These are phyloP conservation scores for Geotrichum candidum DNA, from an alignment of 1,139 yeast species.

Conservation along the genomic window DNA sequence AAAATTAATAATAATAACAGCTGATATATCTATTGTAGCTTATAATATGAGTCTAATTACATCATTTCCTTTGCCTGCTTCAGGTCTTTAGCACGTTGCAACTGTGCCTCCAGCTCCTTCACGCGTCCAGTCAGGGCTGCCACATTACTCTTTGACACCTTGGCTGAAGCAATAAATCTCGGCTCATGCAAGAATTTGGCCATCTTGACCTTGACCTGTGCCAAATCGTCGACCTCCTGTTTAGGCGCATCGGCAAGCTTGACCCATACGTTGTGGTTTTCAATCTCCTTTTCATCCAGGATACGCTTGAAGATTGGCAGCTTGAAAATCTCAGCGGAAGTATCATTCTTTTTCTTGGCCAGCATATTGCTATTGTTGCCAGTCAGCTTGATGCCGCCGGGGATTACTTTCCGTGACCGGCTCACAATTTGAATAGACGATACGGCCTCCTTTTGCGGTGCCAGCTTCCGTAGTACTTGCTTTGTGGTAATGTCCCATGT, in stretches of 20 bases:
- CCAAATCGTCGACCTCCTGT: neutral
- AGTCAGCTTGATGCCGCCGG: conserved; percentile 3
- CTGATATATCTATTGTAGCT: conserved; percentile 14
- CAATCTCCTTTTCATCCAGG: conserved; percentile 20
- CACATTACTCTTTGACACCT: neutral
- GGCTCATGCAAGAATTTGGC: neutral
- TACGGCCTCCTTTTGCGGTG: conserved; percentile 40
- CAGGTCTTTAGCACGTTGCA: conserved; percentile 5
- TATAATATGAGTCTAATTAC: conserved; percentile 16
- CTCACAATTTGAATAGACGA: conserved; percentile 15
- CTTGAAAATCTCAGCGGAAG: conserved; percentile 12
- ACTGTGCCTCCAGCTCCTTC: conserved; percentile 21
- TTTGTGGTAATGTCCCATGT: conserved; percentile 69
- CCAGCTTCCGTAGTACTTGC: conserved; percentile 65
- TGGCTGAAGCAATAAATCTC: neutral
- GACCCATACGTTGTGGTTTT: conserved; percentile 25
- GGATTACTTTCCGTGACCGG: neutral
- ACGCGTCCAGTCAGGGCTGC: neutral
- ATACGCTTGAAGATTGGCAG: conserved; percentile 30
- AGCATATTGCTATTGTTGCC: neutral
- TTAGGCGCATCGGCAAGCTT: conserved; percentile 16
- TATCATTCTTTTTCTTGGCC: conserved; percentile 7
- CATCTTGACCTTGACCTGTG: neutral
- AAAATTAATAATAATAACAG: neutral
- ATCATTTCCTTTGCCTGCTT: conserved; percentile 17